Percentiles rank a stretch among this genome's conserved stretches.
Conservation (phyloP, 345 rosid species). For the Brassica cretica region DNA sequence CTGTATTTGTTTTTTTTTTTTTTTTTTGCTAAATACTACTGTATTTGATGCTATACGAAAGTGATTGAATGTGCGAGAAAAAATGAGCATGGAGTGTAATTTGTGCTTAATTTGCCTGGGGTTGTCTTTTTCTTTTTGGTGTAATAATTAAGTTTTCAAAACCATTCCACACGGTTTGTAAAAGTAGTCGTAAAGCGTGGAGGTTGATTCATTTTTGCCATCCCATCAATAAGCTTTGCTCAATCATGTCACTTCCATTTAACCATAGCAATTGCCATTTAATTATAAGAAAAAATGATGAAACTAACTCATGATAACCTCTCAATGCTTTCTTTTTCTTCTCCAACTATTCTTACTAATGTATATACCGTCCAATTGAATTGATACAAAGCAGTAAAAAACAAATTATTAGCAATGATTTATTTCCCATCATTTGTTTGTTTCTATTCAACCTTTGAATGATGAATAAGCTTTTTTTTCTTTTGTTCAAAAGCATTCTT, state of each 20-base stretch:
- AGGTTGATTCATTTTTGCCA: constrained; percentile 26
- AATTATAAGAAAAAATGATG: constrained; percentile 13
- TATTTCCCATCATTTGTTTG: neutral
- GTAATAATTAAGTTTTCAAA: constrained; percentile 32
- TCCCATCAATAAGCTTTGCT: constrained; percentile 28
- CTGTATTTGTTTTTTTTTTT: too few relatives aligned
- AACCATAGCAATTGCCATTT: constrained; percentile 13
- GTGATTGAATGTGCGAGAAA: neutral
- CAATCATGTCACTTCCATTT: constrained; percentile 38
- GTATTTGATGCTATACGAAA: constrained; percentile 11
- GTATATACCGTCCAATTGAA: neutral
- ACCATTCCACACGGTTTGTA: constrained; percentile 28
- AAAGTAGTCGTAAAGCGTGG: constrained; percentile 42
- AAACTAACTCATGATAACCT: constrained; percentile 26
- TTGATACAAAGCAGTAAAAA: neutral
- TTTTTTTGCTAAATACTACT: too few relatives aligned
- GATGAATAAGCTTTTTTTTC: neutral
- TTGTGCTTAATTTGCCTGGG: constrained; percentile 23
- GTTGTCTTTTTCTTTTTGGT: constrained; percentile 31
- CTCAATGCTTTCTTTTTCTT: constrained; percentile 4
- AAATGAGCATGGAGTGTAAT: constrained; percentile 19
- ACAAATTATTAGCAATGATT: neutral
- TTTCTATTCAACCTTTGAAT: neutral
- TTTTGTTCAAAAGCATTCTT: neutral
- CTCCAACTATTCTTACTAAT: neutral